Conservation (phyloP, 2,329 filamentous ascomycete genomes). For the Massarina eburnea region DNA sequence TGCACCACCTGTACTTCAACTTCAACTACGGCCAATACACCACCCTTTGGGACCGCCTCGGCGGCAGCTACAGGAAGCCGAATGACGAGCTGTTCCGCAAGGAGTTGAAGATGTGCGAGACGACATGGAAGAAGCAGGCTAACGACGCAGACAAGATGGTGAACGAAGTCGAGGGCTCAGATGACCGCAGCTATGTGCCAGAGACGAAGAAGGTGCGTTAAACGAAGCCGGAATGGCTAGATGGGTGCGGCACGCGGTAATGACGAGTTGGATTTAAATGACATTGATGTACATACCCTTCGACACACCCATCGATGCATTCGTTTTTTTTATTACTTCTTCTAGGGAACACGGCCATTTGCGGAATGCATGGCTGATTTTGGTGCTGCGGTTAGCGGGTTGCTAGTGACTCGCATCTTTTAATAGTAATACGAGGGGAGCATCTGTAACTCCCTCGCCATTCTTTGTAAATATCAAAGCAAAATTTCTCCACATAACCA, state of each 20-base stretch:
- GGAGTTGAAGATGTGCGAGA: conserved; percentile 80
- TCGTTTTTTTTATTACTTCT: background rate
- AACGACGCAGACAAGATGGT: conserved; percentile 76
- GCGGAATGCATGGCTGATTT: background rate
- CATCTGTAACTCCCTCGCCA: background rate
- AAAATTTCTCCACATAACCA: background rate
- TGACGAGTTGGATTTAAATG: background rate
- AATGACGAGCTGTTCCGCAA: conserved; percentile 82
- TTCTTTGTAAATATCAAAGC: background rate
- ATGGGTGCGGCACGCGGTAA: background rate
- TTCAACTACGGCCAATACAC: conserved; percentile 95
- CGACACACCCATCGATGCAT: conserved; percentile 5
- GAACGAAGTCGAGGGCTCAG: conserved; percentile 67
- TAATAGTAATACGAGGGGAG: background rate
- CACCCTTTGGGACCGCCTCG: conserved; percentile 85
- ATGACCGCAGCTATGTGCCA: conserved; percentile 48
- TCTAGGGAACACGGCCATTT: background rate
- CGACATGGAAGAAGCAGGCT: conserved; percentile 76
- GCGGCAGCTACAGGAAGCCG: conserved; percentile 82
- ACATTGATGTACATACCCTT: conserved; percentile 3
- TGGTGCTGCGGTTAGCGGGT: background rate
- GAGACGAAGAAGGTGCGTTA: conserved; percentile 46
- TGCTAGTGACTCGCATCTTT: background rate
- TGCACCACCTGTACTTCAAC: conserved; percentile 75
- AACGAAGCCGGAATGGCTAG: background rate